These are phyloP conservation scores for Simmondsia chinensis DNA, from an alignment of 148 eudicot species.

Conservation along the genomic window DNA sequence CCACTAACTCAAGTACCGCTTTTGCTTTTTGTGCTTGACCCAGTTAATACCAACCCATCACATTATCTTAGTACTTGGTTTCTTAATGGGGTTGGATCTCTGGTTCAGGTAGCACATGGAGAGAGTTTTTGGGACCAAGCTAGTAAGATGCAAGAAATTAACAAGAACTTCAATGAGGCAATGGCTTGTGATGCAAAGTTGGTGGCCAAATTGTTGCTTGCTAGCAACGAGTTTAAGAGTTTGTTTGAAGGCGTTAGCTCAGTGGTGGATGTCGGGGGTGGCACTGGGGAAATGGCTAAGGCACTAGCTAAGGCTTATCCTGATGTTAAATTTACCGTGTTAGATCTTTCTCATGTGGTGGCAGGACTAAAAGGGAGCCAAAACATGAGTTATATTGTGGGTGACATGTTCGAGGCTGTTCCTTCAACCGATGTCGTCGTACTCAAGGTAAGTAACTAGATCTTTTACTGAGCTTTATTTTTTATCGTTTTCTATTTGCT, in stretches of 20 bases:
- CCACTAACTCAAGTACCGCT: constrained; percentile 9
- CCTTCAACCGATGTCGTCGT: constrained; percentile 26
- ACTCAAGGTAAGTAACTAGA: constrained; percentile 39
- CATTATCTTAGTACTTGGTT: constrained; percentile 17
- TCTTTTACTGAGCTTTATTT: no score
- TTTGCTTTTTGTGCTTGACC: constrained; percentile 10
- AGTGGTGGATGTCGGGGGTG: constrained; percentile 37
- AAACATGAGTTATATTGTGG: constrained; percentile 25
- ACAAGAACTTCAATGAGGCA: constrained; percentile 12
- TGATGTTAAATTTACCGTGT: constrained; percentile 20
- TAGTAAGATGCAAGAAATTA: constrained; percentile 1
- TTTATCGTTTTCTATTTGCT: no score
- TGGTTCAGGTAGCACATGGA: constrained; percentile 20
- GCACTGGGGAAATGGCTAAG: constrained; percentile 18
- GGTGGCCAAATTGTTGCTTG: constrained; percentile 6
- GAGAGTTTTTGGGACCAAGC: constrained; percentile 14
- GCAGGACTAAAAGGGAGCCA: constrained; percentile 8
- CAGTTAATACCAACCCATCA: constrained; percentile 8
- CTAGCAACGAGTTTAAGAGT: constrained; percentile 2
- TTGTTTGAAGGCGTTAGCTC: constrained; percentile 17
- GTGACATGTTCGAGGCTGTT: constrained; percentile 29
- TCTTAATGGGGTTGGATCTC: constrained; percentile 1
- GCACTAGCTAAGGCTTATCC: constrained; percentile 24
- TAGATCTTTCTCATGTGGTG: constrained; percentile 36
- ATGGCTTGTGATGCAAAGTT: constrained; percentile 30